These are phyloP conservation scores for Lyophyllum shimeji DNA, from an alignment of 768 basidiomycete species.

Conservation along the genomic window DNA sequence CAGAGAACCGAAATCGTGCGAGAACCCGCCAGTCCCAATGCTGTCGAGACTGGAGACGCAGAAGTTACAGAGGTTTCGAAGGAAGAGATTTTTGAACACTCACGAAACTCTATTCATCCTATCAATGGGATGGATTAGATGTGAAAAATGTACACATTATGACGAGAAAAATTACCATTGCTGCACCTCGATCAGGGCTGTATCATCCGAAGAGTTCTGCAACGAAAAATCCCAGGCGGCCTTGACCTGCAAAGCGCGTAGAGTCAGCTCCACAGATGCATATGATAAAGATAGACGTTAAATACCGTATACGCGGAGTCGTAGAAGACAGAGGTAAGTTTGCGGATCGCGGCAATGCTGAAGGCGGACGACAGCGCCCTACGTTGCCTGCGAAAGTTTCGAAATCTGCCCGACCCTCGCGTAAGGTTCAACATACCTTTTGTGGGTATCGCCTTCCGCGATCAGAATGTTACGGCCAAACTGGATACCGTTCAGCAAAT, in stretches of 20 bases:
- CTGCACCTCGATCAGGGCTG: neutral
- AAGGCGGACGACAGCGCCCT: slow-evolving; percentile 40
- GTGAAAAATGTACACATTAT: too few relatives aligned
- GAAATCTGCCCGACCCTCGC: neutral
- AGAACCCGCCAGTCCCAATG: slow-evolving; percentile 49
- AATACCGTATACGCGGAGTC: slow-evolving; percentile 42
- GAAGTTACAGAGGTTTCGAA: neutral
- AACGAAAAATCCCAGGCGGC: neutral
- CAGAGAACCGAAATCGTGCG: slow-evolving; percentile 47
- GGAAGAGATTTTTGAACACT: slow-evolving; percentile 7
- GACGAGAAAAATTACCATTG: neutral
- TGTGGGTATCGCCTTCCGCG: slow-evolving; percentile 28
- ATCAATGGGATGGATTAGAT: too few relatives aligned
- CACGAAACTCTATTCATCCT: slow-evolving; percentile 46
- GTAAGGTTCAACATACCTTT: slow-evolving; percentile 6
- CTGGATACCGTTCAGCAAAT: neutral
- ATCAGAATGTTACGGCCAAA: slow-evolving; percentile 39
- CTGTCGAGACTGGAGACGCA: slow-evolving; percentile 38
- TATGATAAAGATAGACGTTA: neutral
- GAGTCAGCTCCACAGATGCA: neutral
- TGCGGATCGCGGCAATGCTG: slow-evolving; percentile 38
- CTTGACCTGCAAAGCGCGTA: neutral
- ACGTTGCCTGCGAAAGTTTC: slow-evolving; percentile 25
- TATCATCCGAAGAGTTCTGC: neutral
- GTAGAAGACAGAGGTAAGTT: slow-evolving; percentile 35